Conservation (phyloP, 2,329 filamentous ascomycete species). For the Phaeophleospora eucalypticola region DNA sequence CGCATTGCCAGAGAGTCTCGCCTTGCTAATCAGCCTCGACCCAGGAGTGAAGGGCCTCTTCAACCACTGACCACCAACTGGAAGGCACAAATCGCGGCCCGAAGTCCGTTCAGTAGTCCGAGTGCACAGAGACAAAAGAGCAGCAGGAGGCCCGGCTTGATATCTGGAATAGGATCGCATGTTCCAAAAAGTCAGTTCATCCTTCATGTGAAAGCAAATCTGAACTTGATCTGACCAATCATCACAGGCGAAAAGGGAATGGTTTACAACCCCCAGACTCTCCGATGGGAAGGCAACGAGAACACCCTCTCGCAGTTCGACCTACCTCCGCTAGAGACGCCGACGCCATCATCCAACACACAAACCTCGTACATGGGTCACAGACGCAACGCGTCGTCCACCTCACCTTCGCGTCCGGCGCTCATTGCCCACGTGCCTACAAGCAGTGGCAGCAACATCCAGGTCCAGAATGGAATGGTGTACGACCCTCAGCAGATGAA, state of each 20-base stretch:
- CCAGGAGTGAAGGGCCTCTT: constrained; percentile 47
- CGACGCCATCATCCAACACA: constrained; percentile 29
- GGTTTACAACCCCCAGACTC: constrained; percentile 85
- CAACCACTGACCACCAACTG: constrained; percentile 55
- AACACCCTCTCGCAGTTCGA: constrained; percentile 79
- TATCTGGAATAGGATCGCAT: constrained; percentile 75
- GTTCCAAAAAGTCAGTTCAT: constrained; percentile 70
- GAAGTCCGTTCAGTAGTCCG: constrained; percentile 49
- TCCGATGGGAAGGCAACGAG: constrained; percentile 95
- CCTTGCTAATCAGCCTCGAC: constrained; percentile 40
- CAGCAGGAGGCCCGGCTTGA: constrained; percentile 69
- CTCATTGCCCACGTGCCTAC: constrained; percentile 77
- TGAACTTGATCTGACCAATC: background rate
- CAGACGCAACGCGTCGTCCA: constrained; percentile 31
- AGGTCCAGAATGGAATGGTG: constrained; percentile 96
- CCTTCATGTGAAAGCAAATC: background rate
- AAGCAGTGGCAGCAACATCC: constrained; percentile 73
- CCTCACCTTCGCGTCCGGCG: constrained; percentile 58
- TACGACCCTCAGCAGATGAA: constrained; percentile 97
- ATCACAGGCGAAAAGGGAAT: constrained; percentile 80
- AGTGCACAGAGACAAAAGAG: constrained; percentile 46
- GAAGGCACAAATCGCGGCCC: constrained; percentile 53
- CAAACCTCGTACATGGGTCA: constrained; percentile 32
- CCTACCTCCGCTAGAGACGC: constrained; percentile 35
- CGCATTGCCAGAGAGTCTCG: constrained; percentile 58